Percentiles rank a stretch among this genome's conserved stretches.
Conservation (phyloP, 163 green algal genomes). For the Volvox carteri region DNA sequence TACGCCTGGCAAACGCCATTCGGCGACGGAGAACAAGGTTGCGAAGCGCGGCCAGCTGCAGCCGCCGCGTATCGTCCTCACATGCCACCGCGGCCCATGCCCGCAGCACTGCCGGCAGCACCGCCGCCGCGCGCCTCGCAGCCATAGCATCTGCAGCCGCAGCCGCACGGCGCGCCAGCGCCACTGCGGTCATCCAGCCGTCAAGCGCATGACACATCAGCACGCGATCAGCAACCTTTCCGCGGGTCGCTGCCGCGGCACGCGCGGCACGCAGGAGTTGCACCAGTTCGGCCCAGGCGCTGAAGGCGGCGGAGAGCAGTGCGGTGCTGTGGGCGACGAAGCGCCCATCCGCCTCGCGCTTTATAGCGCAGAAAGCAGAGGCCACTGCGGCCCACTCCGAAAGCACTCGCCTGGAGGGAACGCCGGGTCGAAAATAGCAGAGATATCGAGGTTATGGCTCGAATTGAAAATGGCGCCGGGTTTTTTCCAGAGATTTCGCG, state of each 20-base stretch:
- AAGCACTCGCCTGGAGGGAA: conserved; percentile 10
- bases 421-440: too few species aligned
- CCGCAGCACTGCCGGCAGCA: conserved; percentile 23
- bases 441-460: too few species aligned
- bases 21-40: conserved; percentile 29
- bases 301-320: background rate
- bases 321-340: background rate
- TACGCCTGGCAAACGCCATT: background rate
- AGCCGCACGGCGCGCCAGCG: background rate
- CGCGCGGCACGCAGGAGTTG: background rate
- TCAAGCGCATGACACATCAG: background rate
- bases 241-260: background rate
- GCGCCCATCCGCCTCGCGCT: background rate
- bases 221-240: background rate
- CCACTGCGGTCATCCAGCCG: background rate
- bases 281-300: conserved; percentile 2
- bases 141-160: background rate
- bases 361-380: background rate
- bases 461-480: too few species aligned
- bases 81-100: conserved; percentile 13
- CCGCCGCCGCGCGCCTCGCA: background rate
- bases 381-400: background rate
- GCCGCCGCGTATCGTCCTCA: background rate
- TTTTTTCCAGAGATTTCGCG: too few species aligned
- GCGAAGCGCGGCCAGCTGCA: conserved; percentile 29